These are phyloP conservation scores for Neurospora sublineolata DNA, from an alignment of 495 filamentous ascomycete genomes.

Conservation along the genomic window DNA sequence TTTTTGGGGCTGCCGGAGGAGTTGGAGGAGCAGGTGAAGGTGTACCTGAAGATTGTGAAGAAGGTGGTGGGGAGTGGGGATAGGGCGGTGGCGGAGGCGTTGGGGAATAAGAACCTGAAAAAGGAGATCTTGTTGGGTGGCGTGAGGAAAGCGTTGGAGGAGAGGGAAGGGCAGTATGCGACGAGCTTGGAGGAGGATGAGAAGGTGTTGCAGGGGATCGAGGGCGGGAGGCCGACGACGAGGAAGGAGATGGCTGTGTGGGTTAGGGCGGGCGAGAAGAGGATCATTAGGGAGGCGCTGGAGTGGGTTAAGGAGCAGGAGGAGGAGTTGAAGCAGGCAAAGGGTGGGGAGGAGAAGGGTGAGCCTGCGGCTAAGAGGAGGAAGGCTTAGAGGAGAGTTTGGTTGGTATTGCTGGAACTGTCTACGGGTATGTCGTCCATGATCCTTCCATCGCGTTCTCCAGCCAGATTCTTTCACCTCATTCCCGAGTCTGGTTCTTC, in stretches of 20 bases:
- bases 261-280: conserved; percentile 74
- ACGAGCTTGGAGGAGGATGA: conserved; percentile 55
- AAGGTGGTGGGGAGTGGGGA: conserved; percentile 20
- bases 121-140: conserved; percentile 26
- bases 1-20: conserved; percentile 28
- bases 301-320: conserved; percentile 8
- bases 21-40: conserved; percentile 25
- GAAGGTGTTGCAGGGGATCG: conserved; percentile 29
- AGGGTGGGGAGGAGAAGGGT: conserved; percentile 1
- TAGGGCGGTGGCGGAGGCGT: conserved; percentile 6
- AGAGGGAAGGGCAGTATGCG: conserved; percentile 43
- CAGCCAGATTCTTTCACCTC: no score
- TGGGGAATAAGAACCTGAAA: conserved; percentile 27
- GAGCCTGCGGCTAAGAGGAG: conserved; percentile 13
- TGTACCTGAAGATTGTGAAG: conserved; percentile 29
- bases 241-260: conserved; percentile 52
- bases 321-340: conserved; percentile 2
- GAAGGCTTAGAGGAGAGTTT: conserved; percentile 3
- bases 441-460: neutral
- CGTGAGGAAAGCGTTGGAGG: conserved; percentile 30
- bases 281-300: conserved; percentile 43
- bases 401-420: neutral
- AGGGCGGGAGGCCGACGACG: conserved; percentile 26
- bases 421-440: neutral
- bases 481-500: neutral